Conservation (phyloP, 345 rosid species). For the Ceriops decandra region DNA sequence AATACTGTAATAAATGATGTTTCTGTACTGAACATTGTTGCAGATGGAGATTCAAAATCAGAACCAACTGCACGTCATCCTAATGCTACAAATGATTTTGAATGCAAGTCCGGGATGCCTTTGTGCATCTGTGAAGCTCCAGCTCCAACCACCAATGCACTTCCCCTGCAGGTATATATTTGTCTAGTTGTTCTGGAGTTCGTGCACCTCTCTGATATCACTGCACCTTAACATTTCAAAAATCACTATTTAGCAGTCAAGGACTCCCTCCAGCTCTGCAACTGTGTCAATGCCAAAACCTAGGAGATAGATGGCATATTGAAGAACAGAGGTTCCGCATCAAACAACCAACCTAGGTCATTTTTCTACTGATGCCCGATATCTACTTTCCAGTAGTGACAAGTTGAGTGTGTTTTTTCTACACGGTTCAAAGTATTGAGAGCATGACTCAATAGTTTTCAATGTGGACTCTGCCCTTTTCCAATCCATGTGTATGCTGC, state of each 20-base stretch:
- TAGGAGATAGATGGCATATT: slow-evolving; percentile 38
- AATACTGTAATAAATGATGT: slow-evolving; percentile 43
- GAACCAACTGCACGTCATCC: slow-evolving; percentile 31
- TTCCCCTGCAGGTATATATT: slow-evolving; percentile 35
- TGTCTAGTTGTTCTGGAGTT: background rate
- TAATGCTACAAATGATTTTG: slow-evolving; percentile 28
- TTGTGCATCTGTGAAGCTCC: slow-evolving; percentile 80
- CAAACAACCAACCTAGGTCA: slow-evolving; percentile 57
- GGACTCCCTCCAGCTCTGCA: slow-evolving; percentile 25
- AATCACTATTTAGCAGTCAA: slow-evolving; percentile 29
- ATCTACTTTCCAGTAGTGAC: background rate
- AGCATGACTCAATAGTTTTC: background rate
- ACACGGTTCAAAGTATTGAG: background rate
- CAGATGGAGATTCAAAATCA: slow-evolving; percentile 30
- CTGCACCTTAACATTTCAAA: background rate
- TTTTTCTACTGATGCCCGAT: slow-evolving; percentile 10
- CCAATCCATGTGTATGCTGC: background rate
- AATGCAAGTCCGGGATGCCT: slow-evolving; percentile 98
- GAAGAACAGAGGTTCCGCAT: slow-evolving; percentile 55
- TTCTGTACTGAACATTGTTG: slow-evolving; percentile 47
- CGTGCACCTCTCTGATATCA: background rate
- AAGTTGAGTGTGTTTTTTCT: too few species aligned
- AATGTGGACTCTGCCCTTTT: background rate
- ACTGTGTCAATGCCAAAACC: slow-evolving; percentile 44
- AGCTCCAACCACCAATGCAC: slow-evolving; percentile 31